These are phyloP conservation scores for Paralagenidium karlingii DNA, from an alignment of 352 stramenopile species.

Conservation along the genomic window DNA sequence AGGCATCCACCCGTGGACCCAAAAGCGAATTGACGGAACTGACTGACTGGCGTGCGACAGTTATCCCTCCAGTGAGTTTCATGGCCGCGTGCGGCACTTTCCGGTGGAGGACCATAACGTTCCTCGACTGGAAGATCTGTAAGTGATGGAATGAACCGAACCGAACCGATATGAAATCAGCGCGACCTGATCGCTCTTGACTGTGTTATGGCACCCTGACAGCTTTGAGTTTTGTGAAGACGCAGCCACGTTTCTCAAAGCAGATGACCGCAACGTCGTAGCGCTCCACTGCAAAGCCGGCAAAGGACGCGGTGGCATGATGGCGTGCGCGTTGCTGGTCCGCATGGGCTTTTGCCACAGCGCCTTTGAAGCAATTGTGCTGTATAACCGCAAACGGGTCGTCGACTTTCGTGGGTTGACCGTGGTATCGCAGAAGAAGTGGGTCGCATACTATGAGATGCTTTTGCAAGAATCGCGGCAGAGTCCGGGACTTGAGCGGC, in stretches of 20 bases:
- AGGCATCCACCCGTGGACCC: conserved; percentile 1
- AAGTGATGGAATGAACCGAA: too few relatives aligned
- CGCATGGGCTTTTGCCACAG: conserved; percentile 39
- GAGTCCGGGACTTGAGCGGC: not conserved
- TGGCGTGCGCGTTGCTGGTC: conserved; percentile 61
- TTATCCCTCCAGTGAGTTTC: conserved; percentile 39
- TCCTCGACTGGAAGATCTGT: conserved; percentile 53
- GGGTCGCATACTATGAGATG: conserved; percentile 51
- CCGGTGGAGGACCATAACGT: conserved; percentile 70
- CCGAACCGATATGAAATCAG: too few relatives aligned
- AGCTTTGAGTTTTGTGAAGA: conserved; percentile 66
- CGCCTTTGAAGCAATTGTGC: conserved; percentile 33
- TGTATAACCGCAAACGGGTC: conserved; percentile 55
- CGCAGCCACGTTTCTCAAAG: conserved; percentile 39
- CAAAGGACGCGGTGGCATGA: conserved; percentile 66
- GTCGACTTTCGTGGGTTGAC: conserved; percentile 40
- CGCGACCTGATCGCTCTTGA: not conserved
- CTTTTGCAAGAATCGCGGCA: conserved; percentile 1
- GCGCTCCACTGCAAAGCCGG: conserved; percentile 71
- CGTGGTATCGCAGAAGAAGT: conserved; percentile 56
- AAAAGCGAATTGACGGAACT: conserved; percentile 1
- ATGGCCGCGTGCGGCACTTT: conserved; percentile 26
- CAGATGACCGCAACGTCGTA: conserved; percentile 23
- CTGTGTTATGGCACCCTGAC: conserved; percentile 4
- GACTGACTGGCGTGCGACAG: too few relatives aligned